Evolutionary conservation across 2,329 filamentous ascomycete species (phyloP).

Genomic region (Proliferodiscus dingleyae): DNA sequence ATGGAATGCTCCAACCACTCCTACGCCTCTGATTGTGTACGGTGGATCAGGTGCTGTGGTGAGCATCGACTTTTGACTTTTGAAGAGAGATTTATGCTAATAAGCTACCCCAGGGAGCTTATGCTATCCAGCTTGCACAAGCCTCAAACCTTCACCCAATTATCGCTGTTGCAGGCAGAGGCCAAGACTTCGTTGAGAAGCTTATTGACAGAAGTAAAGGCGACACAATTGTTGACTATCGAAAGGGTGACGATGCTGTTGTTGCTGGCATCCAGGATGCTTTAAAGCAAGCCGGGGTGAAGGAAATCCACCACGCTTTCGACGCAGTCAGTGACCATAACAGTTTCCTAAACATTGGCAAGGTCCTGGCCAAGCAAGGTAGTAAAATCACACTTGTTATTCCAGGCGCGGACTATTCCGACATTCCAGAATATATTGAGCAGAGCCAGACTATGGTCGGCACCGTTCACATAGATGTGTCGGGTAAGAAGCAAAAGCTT

Average conservation of each 20-base stretch:
- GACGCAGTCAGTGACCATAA: conserved; percentile 27
- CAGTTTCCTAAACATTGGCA: conserved; percentile 24
- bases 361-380: conserved; percentile 25
- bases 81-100: conserved; percentile 3
- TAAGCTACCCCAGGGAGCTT: conserved; percentile 40
- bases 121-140: conserved; percentile 47
- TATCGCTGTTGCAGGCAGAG: conserved; percentile 51
- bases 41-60: conserved; percentile 27
- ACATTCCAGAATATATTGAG: conserved; percentile 23
- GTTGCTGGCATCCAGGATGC: conserved; percentile 28
- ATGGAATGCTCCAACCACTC: conserved; percentile 26
- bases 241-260: conserved; percentile 42
- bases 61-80: conserved; percentile 2
- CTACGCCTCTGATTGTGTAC: conserved; percentile 26
- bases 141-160: conserved; percentile 51
- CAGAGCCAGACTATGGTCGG: conserved; percentile 20
- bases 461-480: conserved; percentile 15
- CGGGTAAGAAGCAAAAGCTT: conserved; percentile 8
- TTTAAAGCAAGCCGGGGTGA: conserved; percentile 20
- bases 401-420: conserved; percentile 38
- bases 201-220: conserved; percentile 46
- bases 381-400: conserved; percentile 37
- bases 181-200: conserved; percentile 41
- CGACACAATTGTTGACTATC: conserved; percentile 53
- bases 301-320: conserved; percentile 26